A percentile compares a stretch with the other conserved stretches of the same genome.
Conservation (phyloP, 257 asterid genomes). For the Misopates orontium region DNA sequence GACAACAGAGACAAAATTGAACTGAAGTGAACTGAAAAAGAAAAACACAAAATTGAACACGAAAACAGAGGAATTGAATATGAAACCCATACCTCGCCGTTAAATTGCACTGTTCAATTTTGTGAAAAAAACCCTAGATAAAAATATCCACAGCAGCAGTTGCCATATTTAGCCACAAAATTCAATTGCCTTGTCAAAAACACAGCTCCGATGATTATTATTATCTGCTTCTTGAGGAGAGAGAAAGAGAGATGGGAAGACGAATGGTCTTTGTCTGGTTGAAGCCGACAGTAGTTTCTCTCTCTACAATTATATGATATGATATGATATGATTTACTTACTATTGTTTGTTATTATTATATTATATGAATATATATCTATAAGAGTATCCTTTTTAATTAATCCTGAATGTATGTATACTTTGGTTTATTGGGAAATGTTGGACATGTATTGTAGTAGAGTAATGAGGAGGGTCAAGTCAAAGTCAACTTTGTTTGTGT, state of each 20-base stretch:
- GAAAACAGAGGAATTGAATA: slow-evolving; percentile 22
- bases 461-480: slow-evolving; percentile 22
- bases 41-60: slow-evolving; percentile 25
- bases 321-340: too few relatives aligned
- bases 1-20: too few relatives aligned
- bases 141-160: too few relatives aligned
- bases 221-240: slow-evolving; percentile 40
- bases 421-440: slow-evolving; percentile 14
- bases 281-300: slow-evolving; percentile 79
- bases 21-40: slow-evolving; percentile 23
- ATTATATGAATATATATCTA: too few relatives aligned
- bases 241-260: slow-evolving; percentile 38
- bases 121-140: too few relatives aligned
- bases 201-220: slow-evolving; percentile 36
- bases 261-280: slow-evolving; percentile 72
- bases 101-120: too few relatives aligned
- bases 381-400: too few relatives aligned
- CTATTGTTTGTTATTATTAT: too few relatives aligned
- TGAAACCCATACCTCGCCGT: slow-evolving; percentile 29
- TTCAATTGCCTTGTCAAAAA: too few relatives aligned
- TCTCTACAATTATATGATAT: slow-evolving; percentile 33
- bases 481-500: too few relatives aligned
- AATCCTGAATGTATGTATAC: neutral
- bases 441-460: slow-evolving; percentile 7
- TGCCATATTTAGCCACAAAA: slow-evolving; percentile 33